phyloP scores from a whole-genome alignment of 192 early-diverging fungal genomes.

The Piromyces finnis region DNA sequence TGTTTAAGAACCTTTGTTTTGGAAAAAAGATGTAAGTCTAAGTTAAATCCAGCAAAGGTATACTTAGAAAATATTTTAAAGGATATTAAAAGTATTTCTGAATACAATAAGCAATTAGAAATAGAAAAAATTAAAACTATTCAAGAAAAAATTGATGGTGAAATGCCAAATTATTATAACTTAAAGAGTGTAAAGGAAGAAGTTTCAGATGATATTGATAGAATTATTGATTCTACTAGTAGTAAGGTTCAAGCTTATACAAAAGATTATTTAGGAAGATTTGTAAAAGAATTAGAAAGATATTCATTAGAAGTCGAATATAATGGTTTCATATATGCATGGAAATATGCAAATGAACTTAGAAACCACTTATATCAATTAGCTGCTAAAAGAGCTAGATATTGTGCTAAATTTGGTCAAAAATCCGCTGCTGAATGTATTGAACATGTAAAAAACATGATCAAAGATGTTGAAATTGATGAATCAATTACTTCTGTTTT shows the following conservation, averaged over 20 bases:
- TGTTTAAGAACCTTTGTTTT: slow-evolving; percentile 78
- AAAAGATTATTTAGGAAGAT: slow-evolving; percentile 12
- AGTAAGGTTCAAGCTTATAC: slow-evolving; percentile 8
- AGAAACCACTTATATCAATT: slow-evolving; percentile 20
- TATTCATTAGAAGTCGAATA: slow-evolving; percentile 52
- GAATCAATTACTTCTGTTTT: not conserved
- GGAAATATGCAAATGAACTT: slow-evolving; percentile 73
- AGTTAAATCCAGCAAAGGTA: slow-evolving; percentile 82
- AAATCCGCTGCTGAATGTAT: slow-evolving; percentile 12
- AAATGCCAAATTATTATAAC: slow-evolving; percentile 53
- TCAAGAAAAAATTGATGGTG: slow-evolving; percentile 32
- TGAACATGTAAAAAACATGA: slow-evolving; percentile 14
- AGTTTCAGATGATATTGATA: slow-evolving; percentile 34
- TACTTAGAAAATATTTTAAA: slow-evolving; percentile 70
- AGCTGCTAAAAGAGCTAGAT: slow-evolving; percentile 13
- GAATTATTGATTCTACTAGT: slow-evolving; percentile 17
- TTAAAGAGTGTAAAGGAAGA: slow-evolving; percentile 54
- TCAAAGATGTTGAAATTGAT: slow-evolving; percentile 1
- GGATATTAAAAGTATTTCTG: slow-evolving; percentile 58
- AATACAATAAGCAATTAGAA: slow-evolving; percentile 46
- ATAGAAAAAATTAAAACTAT: slow-evolving; percentile 41
- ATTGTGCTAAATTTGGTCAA: slow-evolving; percentile 18
- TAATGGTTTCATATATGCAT: slow-evolving; percentile 60
- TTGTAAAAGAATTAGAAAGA: slow-evolving; percentile 48
- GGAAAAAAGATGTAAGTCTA: slow-evolving; percentile 85